Base-by-base conservation (phyloP, 768 basidiomycete genomes). In the Pisolithus microcarpus region DNA sequence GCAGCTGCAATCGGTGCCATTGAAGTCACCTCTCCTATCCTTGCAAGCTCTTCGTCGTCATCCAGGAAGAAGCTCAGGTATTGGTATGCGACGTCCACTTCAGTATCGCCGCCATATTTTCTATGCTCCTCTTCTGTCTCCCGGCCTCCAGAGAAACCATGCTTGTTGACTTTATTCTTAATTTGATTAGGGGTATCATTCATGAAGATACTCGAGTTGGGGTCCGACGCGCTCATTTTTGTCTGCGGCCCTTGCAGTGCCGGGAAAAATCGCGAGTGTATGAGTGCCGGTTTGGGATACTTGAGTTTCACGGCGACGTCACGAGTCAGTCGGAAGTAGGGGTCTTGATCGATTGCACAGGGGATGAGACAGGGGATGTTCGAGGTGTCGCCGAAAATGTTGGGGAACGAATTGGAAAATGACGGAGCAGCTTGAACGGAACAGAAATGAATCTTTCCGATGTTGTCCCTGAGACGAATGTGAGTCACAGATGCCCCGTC, bases 181-280 rank as follows among this genome's bases (percentile, higher is more conserved):
- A 99, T 97, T 69, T 94, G 90, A 51, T 81, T 82, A 4, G 83
- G 75, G 52, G 87, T 90, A 66, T 99, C 96, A 30, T 77, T 91
- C 95, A 99, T 97, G 75, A 79, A 98, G 58, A 99, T 94, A 56
- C 89, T 89, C 56, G 86, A 89, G 70, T 93, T 95, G 19, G 82
- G 74, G 67, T 95, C 87, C 46, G 90, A 93, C 5, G 96, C 96
- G 66, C 93, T 96, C 96, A 99, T 99, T 73, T 99, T 99, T 34
- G 92, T 95, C 68, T 96, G 92, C 2, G 96, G 89, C 39, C 96
- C 96, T 69, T 97, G 95, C 9, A 99, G 77, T 5, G 96, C 94
- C 10, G 96, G 96, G 74, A 99, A 95, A 77, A 99, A 99, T 63
- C 95, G 95, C 43, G 94, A 80, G 69, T 98, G 93, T 45, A 99